A percentile compares a stretch with the other conserved stretches of the same genome.
Conservation (phyloP, 352 stramenopile genomes). For the Phytophthora rubi region DNA sequence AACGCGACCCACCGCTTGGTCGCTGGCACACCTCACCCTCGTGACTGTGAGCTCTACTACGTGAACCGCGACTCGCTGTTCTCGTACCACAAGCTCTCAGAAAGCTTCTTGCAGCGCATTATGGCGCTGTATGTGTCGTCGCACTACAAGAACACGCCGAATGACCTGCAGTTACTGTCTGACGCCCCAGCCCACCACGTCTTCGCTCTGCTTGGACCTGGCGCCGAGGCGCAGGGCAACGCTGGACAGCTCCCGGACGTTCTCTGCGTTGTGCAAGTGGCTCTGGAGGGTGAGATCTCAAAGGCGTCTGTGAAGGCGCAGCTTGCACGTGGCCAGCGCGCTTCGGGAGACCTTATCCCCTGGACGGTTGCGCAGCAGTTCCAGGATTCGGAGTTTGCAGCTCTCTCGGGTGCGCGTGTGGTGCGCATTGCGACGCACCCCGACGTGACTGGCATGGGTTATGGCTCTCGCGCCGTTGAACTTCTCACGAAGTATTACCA, state of each 20-base stretch:
- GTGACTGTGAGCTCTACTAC: constrained; percentile 98
- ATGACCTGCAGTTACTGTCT: constrained; percentile 99
- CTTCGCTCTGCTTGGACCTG: constrained; percentile 97
- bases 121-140: constrained; percentile 98
- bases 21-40: constrained; percentile 94
- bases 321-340: constrained; percentile 95
- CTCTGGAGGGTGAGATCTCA: constrained; percentile 98
- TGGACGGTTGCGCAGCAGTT: constrained; percentile 99
- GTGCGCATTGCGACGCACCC: constrained; percentile 99
- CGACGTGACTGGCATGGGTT: constrained; percentile 97
- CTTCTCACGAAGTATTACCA: constrained; percentile 98
- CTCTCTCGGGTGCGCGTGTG: constrained; percentile 96
- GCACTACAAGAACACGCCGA: constrained; percentile 99
- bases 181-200: constrained; percentile 98
- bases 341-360: constrained; percentile 98
- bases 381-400: constrained; percentile 97
- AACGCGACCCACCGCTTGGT: constrained; percentile 88
- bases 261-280: constrained; percentile 97
- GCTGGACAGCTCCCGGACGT: constrained; percentile 96
- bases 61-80: constrained; percentile 99
- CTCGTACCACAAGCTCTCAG: constrained; percentile 98
- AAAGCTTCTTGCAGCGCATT: constrained; percentile 94
- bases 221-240: constrained; percentile 90
- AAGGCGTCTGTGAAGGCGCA: constrained; percentile 96
- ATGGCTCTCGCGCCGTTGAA: constrained; percentile 96